Evolutionary conservation across 805 yeast genomes (phyloP).

Genomic region (Ogataea chonburiensis): DNA sequence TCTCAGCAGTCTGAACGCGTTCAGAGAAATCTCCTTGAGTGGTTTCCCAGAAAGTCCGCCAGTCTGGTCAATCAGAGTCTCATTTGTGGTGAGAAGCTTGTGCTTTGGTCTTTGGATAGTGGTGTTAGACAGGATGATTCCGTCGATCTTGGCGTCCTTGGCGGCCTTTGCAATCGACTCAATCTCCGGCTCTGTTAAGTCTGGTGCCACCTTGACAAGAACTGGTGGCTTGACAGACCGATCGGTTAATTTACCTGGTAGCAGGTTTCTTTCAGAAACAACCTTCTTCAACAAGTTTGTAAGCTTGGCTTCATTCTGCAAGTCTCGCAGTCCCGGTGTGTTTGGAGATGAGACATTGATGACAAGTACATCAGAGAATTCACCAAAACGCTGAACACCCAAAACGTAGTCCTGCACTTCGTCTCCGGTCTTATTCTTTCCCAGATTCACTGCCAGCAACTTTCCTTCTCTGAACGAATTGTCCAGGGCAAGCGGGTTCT

Average conservation of each 20-base stretch:
- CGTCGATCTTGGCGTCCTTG: constrained; percentile 75
- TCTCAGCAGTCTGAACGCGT: constrained; percentile 69
- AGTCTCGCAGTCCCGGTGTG: constrained; percentile 89
- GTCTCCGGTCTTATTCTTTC: constrained; percentile 91
- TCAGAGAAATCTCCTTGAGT: constrained; percentile 71
- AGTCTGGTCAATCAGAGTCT: constrained; percentile 48
- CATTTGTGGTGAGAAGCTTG: constrained; percentile 48
- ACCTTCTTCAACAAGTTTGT: constrained; percentile 66
- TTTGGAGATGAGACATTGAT: constrained; percentile 94
- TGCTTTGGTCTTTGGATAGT: constrained; percentile 77
- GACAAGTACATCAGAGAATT: constrained; percentile 83
- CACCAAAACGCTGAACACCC: constrained; percentile 82
- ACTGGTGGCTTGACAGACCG: constrained; percentile 62
- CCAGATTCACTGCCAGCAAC: constrained; percentile 79
- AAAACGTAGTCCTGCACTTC: constrained; percentile 81
- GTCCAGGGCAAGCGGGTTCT: constrained; percentile 22
- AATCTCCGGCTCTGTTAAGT: constrained; percentile 76
- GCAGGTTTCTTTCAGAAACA: constrained; percentile 61
- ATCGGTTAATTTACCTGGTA: constrained; percentile 42
- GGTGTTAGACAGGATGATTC: constrained; percentile 89
- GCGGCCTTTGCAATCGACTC: constrained; percentile 81
- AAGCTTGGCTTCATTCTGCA: constrained; percentile 76
- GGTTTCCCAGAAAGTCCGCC: constrained; percentile 97
- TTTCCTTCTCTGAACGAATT: constrained; percentile 58
- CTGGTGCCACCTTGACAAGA: constrained; percentile 92